A percentile compares a stretch with the other conserved stretches of the same genome.
Evolutionary conservation across 2,329 filamentous ascomycete species (phyloP).

Genomic region (Chalara sp.): DNA sequence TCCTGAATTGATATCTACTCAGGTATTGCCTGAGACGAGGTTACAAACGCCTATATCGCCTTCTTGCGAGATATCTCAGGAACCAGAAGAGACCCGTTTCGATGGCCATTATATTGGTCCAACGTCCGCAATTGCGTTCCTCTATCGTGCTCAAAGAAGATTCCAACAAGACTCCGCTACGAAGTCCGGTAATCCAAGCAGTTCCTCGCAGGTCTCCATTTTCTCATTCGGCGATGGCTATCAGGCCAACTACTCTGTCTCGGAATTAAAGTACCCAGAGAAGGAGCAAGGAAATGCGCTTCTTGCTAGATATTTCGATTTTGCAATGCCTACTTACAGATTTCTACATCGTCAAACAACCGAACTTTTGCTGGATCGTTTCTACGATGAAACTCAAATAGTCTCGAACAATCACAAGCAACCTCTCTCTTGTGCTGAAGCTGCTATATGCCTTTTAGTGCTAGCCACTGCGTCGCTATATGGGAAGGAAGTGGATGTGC

Average conservation of each 20-base stretch:
- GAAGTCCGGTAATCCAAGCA: constrained; percentile 21
- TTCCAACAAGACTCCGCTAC: constrained; percentile 29
- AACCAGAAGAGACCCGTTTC: constrained; percentile 4
- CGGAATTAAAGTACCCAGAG: constrained; percentile 6
- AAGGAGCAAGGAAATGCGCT: constrained; percentile 22
- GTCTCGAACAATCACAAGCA: background rate
- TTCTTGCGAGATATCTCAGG: constrained; percentile 1
- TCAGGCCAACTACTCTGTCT: background rate
- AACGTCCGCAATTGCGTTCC: constrained; percentile 47
- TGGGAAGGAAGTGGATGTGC: background rate
- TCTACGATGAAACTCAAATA: constrained; percentile 17
- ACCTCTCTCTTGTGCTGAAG: background rate
- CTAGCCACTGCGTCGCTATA: background rate
- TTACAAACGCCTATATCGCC: background rate
- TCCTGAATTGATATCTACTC: background rate
- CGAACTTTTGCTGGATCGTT: constrained; percentile 37
- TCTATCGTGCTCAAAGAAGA: constrained; percentile 46
- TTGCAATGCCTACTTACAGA: constrained; percentile 52
- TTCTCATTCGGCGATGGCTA: constrained; percentile 12
- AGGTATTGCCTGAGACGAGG: background rate
- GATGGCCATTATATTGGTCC: constrained; percentile 50
- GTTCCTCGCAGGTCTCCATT: constrained; percentile 4
- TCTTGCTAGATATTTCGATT: constrained; percentile 50
- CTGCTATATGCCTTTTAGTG: background rate
- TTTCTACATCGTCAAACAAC: constrained; percentile 48